phyloP scores from a whole-genome alignment of 1,284 basidiomycete genomes.

The Heterobasidion irregulare region DNA sequence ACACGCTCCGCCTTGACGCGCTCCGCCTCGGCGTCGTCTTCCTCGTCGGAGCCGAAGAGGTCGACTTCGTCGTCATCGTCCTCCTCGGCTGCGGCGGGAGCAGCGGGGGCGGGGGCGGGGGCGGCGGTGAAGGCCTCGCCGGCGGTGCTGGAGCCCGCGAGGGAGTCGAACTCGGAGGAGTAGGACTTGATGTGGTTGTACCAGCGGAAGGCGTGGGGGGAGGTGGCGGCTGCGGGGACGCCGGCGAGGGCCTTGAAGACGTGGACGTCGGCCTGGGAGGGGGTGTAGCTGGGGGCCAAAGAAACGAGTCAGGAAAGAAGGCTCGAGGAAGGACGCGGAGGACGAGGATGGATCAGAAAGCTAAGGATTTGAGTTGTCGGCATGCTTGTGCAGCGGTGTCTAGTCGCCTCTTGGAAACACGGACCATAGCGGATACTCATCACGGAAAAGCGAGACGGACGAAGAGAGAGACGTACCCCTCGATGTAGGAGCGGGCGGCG shows the following conservation, averaged over 20 bases:
- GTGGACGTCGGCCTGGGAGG: conserved; percentile 94
- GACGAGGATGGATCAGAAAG: conserved; percentile 58
- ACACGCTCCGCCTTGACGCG: conserved; percentile 93
- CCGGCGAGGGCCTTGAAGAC: conserved; percentile 78
- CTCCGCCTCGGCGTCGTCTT: conserved; percentile 91
- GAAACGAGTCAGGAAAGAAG: no score
- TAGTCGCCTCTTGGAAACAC: conserved; percentile 99
- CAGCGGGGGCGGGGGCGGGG: conserved; percentile 31
- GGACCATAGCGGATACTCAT: conserved; percentile 93
- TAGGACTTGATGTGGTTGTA: conserved; percentile 92
- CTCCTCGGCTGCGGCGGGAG: conserved; percentile 44
- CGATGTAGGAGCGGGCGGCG: conserved; percentile 78
- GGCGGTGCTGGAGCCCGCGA: conserved; percentile 82
- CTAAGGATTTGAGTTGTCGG: conserved; percentile 75
- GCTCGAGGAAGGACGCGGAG: not conserved
- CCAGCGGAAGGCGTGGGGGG: conserved; percentile 87
- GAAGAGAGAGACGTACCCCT: conserved; percentile 63
- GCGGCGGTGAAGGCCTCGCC: conserved; percentile 63
- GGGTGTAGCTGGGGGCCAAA: conserved; percentile 62
- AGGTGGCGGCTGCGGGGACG: conserved; percentile 56
- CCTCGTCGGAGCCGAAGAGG: conserved; percentile 86
- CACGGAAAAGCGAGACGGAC: conserved; percentile 30
- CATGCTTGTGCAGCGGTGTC: conserved; percentile 85
- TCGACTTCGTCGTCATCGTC: conserved; percentile 93
- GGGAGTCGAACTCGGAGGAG: conserved; percentile 65